Evolutionary conservation across 163 green algal genomes (phyloP).

Genomic region (Scenedesmus sp.): DNA sequence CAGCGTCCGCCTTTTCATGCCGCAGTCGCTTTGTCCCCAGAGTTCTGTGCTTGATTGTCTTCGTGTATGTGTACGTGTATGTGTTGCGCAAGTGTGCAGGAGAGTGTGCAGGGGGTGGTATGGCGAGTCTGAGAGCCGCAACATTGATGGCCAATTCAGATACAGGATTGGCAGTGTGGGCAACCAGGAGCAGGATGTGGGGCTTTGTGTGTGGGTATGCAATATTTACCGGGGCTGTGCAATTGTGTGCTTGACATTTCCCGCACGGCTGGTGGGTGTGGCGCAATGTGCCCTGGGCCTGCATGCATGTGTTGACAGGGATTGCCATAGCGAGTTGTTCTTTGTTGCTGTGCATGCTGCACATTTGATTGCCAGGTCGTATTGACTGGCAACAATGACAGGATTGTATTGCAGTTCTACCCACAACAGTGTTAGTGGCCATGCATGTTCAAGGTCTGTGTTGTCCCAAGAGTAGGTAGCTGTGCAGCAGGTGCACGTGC

Average conservation of each 20-base stretch:
- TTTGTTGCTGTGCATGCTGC: background rate
- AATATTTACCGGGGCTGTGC: background rate
- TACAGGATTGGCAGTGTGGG: background rate
- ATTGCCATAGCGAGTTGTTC: background rate
- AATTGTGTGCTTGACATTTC: background rate
- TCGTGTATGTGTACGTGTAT: background rate
- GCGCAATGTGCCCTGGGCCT: background rate
- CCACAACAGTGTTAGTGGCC: too few relatives aligned
- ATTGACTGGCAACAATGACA: background rate
- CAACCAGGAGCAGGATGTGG: too few relatives aligned
- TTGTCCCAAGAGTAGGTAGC: too few relatives aligned
- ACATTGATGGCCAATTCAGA: background rate
- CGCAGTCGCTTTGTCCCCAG: too few relatives aligned
- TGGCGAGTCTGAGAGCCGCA: background rate
- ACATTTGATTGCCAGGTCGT: background rate
- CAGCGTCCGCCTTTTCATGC: too few relatives aligned
- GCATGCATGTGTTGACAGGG: slow-evolving; percentile 1
- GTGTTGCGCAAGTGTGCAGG: background rate
- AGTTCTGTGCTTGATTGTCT: background rate
- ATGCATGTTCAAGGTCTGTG: too few relatives aligned
- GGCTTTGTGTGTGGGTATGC: background rate
- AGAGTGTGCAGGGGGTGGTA: background rate
- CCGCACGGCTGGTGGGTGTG: background rate
- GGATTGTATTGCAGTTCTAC: too few relatives aligned
- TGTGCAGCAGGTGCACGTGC: too few relatives aligned